Percentiles rank a stretch among this genome's conserved stretches.
phyloP scores from a whole-genome alignment of 352 stramenopile genomes.

The Phytophthora agathidicida region DNA sequence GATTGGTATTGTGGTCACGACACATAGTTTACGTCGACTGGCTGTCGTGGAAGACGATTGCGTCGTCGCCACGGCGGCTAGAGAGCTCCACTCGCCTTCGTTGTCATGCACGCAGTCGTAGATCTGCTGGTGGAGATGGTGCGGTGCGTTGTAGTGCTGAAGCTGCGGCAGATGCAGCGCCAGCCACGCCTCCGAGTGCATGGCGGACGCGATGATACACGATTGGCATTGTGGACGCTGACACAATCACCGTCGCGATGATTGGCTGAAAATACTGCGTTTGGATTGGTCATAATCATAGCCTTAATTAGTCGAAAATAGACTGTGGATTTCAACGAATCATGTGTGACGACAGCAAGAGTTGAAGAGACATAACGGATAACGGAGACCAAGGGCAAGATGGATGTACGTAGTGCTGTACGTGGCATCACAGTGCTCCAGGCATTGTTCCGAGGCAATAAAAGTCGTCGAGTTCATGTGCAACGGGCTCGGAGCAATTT shows the following conservation, averaged over 20 bases:
- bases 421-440: constrained; percentile 49
- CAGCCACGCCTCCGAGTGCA: constrained; percentile 39
- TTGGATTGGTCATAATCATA: no score
- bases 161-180: constrained; percentile 48
- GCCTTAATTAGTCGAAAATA: background rate
- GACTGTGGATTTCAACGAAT: no score
- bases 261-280: constrained; percentile 41
- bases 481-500: constrained; percentile 54
- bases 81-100: constrained; percentile 17
- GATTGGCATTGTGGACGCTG: constrained; percentile 10
- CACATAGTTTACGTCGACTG: constrained; percentile 28
- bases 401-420: background rate
- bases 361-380: background rate
- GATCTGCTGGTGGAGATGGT: constrained; percentile 36
- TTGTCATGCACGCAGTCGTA: constrained; percentile 39
- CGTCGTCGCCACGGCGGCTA: constrained; percentile 28
- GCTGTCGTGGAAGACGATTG: background rate
- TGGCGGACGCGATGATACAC: constrained; percentile 18
- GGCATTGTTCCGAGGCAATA: constrained; percentile 58
- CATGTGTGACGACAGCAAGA: no score
- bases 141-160: constrained; percentile 43
- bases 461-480: constrained; percentile 60
- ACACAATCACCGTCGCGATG: background rate
- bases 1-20: constrained; percentile 25
- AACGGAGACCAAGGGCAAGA: constrained; percentile 8